Evolutionary conservation across 2,329 filamentous ascomycete genomes (phyloP).

Genomic region (Neocucurbitaria cava): DNA sequence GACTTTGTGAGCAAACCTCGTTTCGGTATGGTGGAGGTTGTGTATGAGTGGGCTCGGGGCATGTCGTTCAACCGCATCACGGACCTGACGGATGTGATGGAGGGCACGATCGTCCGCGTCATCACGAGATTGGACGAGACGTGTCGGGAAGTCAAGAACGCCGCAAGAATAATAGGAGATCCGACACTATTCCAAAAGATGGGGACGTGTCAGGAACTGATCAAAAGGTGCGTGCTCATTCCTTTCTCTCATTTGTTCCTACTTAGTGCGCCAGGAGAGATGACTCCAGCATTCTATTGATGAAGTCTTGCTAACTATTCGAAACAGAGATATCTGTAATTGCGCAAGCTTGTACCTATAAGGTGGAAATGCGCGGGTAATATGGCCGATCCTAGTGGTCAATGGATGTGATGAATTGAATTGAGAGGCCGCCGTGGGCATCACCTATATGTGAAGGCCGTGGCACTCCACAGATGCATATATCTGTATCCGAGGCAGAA

Average conservation of each 20-base stretch:
- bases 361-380: background rate
- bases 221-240: conserved; percentile 80
- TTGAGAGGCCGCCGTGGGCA: background rate
- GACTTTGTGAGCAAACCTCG: conserved; percentile 87
- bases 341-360: conserved; percentile 51
- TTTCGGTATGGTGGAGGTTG: conserved; percentile 95
- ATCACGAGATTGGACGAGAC: conserved; percentile 96
- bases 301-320: conserved; percentile 25
- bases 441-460: too few species aligned
- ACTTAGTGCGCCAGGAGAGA: background rate
- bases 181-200: conserved; percentile 94
- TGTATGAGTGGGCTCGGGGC: conserved; percentile 96
- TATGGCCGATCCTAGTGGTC: background rate
- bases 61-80: conserved; percentile 99
- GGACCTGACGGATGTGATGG: conserved; percentile 91
- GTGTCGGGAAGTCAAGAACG: conserved; percentile 96
- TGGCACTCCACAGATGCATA: too few species aligned
- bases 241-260: conserved; percentile 3
- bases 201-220: conserved; percentile 96
- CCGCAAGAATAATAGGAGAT: conserved; percentile 92
- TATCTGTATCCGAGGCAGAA: too few species aligned
- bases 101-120: conserved; percentile 94
- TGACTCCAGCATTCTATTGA: conserved; percentile 1
- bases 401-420: background rate
- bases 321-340: conserved; percentile 50